phyloP scores from a whole-genome alignment of 148 eudicot species.

The Rheum nobile region DNA sequence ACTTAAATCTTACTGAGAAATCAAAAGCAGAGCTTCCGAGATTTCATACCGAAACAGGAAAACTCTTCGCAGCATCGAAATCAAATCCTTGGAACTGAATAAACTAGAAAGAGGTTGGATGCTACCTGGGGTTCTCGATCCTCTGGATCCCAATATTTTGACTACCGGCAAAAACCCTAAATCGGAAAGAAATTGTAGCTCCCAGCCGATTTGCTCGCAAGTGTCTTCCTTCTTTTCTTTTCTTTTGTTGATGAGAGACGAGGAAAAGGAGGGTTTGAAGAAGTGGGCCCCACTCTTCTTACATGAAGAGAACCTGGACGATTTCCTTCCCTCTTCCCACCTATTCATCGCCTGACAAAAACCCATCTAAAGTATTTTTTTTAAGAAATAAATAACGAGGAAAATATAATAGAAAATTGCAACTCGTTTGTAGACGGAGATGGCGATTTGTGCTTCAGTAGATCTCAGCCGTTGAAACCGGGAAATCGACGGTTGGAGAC shows the following conservation, averaged over 20 bases:
- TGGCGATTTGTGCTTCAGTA: neutral
- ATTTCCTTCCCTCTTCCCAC: conserved; percentile 2
- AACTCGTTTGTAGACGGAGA: neutral
- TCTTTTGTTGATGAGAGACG: neutral
- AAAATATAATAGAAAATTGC: neutral
- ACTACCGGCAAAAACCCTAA: conserved; percentile 1
- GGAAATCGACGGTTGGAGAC: neutral
- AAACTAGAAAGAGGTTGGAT: neutral
- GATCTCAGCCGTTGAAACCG: neutral
- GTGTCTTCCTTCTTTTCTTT: neutral
- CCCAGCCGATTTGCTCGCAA: conserved; percentile 5
- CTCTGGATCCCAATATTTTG: neutral
- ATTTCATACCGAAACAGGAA: neutral
- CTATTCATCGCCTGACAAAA: neutral
- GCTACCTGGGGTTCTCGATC: conserved; percentile 1
- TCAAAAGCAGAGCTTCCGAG: neutral
- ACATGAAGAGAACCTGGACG: conserved; percentile 10
- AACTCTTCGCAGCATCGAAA: neutral
- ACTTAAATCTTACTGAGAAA: neutral
- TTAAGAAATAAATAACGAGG: neutral
- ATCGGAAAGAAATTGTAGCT: neutral
- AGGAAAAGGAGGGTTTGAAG: neutral
- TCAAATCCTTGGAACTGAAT: neutral
- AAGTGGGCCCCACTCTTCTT: neutral
- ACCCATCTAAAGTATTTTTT: neutral